Percentiles rank a stretch among this genome's conserved stretches.
These are phyloP conservation scores for Hawksworthiomyces lignivorus DNA, from an alignment of 2,329 filamentous ascomycete genomes.

Conservation along the genomic window DNA sequence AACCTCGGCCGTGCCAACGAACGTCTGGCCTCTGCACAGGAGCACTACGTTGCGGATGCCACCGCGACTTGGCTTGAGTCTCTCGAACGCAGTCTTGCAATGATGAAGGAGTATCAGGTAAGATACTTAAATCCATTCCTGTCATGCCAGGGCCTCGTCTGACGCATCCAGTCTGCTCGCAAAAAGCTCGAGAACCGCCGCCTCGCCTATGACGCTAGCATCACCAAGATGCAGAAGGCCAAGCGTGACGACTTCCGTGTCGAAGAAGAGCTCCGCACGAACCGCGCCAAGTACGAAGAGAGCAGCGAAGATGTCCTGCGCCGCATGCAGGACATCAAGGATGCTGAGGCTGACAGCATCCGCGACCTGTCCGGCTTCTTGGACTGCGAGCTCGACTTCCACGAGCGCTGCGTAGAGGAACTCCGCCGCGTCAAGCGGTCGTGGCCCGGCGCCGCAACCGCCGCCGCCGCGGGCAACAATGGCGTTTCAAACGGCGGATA, in stretches of 20 bases:
- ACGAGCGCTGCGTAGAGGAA: constrained; percentile 84
- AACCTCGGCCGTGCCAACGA: constrained; percentile 81
- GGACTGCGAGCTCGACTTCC: constrained; percentile 82
- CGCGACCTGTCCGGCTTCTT: constrained; percentile 73
- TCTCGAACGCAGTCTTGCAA: constrained; percentile 78
- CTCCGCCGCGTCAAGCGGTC: constrained; percentile 49
- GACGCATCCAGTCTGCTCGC: constrained; percentile 53
- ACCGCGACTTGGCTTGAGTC: constrained; percentile 84
- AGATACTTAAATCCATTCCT: constrained; percentile 18
- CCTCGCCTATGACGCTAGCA: constrained; percentile 83
- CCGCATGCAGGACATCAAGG: constrained; percentile 94
- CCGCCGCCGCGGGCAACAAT: constrained; percentile 8
- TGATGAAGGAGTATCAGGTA: constrained; percentile 98
- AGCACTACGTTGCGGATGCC: constrained; percentile 69
- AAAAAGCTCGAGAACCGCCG: constrained; percentile 91
- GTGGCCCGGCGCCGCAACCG: constrained; percentile 28
- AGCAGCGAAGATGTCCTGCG: constrained; percentile 84
- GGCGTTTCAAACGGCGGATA: constrained; percentile 9
- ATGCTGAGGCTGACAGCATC: constrained; percentile 77
- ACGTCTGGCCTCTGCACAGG: constrained; percentile 76
- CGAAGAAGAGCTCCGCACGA: constrained; percentile 83
- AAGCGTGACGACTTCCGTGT: constrained; percentile 90
- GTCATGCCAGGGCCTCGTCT: too few species aligned
- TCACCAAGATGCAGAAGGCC: constrained; percentile 83
- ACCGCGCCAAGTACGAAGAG: constrained; percentile 96